Evolutionary conservation across 371 early-diverging fungal species (phyloP).

Genomic region (Mucor sp.): DNA sequence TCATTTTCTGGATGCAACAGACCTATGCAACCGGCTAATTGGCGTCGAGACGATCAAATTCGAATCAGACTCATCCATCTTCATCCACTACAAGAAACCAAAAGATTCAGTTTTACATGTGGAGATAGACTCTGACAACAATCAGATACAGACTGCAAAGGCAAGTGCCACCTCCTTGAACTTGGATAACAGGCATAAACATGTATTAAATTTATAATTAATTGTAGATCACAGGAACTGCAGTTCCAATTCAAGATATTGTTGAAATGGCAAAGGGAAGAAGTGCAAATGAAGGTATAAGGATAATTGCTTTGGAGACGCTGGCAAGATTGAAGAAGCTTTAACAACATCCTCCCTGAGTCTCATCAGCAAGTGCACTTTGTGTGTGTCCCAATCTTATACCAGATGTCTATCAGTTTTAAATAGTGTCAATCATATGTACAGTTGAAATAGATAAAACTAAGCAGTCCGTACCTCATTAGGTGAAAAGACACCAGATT

Average conservation of each 20-base stretch:
- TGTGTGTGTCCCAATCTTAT: constrained; percentile 51
- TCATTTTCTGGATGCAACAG: neutral
- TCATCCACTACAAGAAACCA: constrained; percentile 4
- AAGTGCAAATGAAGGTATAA: constrained; percentile 11
- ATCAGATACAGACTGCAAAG: neutral
- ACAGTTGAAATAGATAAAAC: neutral
- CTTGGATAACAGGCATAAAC: neutral
- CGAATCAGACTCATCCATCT: neutral
- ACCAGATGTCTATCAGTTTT: constrained; percentile 49
- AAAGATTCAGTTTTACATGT: constrained; percentile 1
- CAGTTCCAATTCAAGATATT: constrained; percentile 13
- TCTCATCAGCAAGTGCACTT: constrained; percentile 50
- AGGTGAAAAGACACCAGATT: constrained; percentile 73
- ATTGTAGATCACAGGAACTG: neutral
- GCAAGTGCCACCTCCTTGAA: neutral
- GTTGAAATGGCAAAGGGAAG: neutral
- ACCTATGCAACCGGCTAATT: constrained; percentile 1
- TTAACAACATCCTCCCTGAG: constrained; percentile 36
- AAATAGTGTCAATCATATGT: neutral
- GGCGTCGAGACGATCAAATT: constrained; percentile 12
- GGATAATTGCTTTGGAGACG: constrained; percentile 9
- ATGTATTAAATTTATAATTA: neutral
- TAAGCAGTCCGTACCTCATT: constrained; percentile 56
- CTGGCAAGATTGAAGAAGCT: constrained; percentile 9
- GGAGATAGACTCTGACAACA: neutral